Conservation (phyloP, 148 eudicot species). For the Rhododendron ferrugineum region DNA sequence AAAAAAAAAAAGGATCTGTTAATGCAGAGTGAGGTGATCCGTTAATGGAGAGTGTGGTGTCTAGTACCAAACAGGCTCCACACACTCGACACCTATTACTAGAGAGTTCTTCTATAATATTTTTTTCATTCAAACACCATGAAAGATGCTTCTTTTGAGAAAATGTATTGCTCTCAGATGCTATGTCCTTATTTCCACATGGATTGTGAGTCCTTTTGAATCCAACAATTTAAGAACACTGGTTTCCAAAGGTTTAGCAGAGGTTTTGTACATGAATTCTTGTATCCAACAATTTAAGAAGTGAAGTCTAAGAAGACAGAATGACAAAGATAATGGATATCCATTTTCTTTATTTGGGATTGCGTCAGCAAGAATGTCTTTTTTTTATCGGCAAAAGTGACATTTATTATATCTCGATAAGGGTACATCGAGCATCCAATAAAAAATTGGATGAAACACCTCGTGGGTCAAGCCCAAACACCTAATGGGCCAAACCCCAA, state of each 20-base stretch:
- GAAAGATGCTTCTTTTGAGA: background rate
- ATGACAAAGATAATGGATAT: background rate
- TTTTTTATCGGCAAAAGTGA: background rate
- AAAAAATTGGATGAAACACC: too few species aligned
- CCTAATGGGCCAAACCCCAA: too few species aligned
- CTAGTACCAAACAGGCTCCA: background rate
- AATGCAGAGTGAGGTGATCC: background rate
- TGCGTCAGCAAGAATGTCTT: background rate
- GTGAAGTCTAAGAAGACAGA: background rate
- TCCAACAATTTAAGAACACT: background rate
- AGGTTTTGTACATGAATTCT: background rate
- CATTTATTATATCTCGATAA: too few species aligned
- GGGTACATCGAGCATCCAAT: too few species aligned
- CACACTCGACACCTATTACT: background rate
- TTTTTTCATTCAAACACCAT: background rate
- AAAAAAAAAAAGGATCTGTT: too few species aligned
- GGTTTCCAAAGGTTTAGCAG: background rate
- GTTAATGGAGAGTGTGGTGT: background rate
- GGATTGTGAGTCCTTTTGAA: background rate
- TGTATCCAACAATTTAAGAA: background rate
- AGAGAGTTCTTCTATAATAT: background rate
- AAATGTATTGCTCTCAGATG: background rate
- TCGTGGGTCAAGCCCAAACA: too few species aligned
- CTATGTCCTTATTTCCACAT: background rate
- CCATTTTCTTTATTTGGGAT: background rate